Conservation (phyloP, 1,284 basidiomycete genomes). For the Tylopilus orsonianus region DNA sequence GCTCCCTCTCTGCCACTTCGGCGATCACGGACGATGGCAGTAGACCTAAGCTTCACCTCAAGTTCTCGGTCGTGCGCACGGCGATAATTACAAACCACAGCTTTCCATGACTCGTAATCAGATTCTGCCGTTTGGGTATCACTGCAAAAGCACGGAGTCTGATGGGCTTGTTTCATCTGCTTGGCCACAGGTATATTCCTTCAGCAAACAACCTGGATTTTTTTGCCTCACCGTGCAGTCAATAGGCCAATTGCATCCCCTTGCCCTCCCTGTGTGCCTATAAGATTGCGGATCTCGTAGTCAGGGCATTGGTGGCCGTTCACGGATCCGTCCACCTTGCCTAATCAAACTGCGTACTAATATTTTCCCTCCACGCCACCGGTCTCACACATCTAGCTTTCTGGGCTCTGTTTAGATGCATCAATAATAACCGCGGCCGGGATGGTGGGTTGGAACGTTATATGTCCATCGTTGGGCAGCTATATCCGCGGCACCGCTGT, state of each 20-base stretch:
- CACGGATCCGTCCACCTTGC: not conserved
- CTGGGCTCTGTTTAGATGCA: slow-evolving; percentile 6
- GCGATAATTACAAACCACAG: slow-evolving; percentile 1
- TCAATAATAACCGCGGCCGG: slow-evolving; percentile 1
- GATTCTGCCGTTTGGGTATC: not conserved
- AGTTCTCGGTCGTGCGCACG: not conserved
- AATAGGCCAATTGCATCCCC: not conserved
- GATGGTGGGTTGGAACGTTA: not conserved
- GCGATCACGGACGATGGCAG: not conserved
- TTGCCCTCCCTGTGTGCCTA: not conserved
- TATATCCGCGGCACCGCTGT: not conserved
- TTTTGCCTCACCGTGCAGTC: not conserved
- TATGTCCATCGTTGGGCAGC: not conserved
- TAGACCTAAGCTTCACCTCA: not conserved
- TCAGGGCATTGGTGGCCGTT: slow-evolving; percentile 14
- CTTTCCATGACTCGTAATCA: slow-evolving; percentile 2
- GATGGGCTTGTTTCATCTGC: not conserved
- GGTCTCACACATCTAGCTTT: slow-evolving; percentile 6
- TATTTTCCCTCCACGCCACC: slow-evolving; percentile 12
- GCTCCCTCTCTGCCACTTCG: too few relatives aligned
- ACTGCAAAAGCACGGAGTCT: too few relatives aligned
- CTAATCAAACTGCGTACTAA: not conserved
- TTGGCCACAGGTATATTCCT: not conserved
- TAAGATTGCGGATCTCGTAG: slow-evolving; percentile 8
- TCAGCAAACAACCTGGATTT: not conserved